Evolutionary conservation across 495 filamentous ascomycete genomes (phyloP), one percentile per base, ranked within the genome.

Genomic region (Aspergillus coremiiformis): DNA sequence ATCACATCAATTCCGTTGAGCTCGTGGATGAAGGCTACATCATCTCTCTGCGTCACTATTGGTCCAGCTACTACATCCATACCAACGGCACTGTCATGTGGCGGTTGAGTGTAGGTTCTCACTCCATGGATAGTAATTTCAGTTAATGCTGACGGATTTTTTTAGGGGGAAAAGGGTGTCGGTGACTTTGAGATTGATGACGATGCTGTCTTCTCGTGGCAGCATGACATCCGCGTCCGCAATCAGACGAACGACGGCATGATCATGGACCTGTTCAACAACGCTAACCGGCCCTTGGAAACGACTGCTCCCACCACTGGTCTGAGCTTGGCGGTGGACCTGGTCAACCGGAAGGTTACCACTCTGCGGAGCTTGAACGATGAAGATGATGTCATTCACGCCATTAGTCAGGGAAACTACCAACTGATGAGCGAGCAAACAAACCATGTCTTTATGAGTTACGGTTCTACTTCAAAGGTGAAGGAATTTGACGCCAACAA

Each of bases 381-480:
- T 45, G 54, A 59, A 1, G 52, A 57, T 20, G 62, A 77, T 37
- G 54, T 63, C 23, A 66, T 78, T 21, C 67, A 66, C 51, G 63
- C 66, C 14, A 65, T 67, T 42, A 76, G 70, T 44, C 74, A 78
- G 57, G 79, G 79, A 19, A 72, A 69, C 44, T 70, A 67, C 29
- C 69, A 79, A 53, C 59, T 71, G 3, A 61, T 80, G 21, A 59
- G 54, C 44, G 54, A 60, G 24, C 49, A 52, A 1, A 65, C 68
- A 46, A 65, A 64, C 10, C 74, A 78, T 53, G 66, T 66, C 8
- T 52, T 80, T 32, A 45, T 78, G 56, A 72, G 60, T 39, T 82
- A 75, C 58, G 79, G 78, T 0, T 69, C 69, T 26, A 73, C 73
- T 43, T 59, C 76, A 20, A 68, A 72, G 3, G 51, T 81, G 19